Conservation (phyloP, 2,329 filamentous ascomycete genomes). For the Penicillium sp. region DNA sequence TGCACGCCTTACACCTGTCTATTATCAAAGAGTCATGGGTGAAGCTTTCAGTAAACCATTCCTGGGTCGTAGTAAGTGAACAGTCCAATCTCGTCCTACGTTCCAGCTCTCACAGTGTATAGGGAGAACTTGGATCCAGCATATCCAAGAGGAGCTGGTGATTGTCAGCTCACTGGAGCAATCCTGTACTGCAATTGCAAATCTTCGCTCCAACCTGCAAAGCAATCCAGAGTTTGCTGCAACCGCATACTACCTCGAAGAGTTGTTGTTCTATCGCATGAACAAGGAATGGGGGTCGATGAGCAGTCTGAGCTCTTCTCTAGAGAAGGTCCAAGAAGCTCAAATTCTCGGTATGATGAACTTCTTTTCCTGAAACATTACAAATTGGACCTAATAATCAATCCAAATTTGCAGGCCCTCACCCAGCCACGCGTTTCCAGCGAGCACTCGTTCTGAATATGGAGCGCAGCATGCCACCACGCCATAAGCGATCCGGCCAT, state of each 20-base stretch:
- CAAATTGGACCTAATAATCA: background rate
- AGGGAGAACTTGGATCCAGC: constrained; percentile 8
- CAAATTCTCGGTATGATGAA: constrained; percentile 5
- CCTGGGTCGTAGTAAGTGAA: constrained; percentile 6
- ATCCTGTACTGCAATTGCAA: constrained; percentile 2
- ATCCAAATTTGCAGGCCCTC: background rate
- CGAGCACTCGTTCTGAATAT: background rate
- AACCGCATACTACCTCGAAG: constrained; percentile 2
- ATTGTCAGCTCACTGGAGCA: constrained; percentile 8
- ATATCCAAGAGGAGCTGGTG: constrained; percentile 2
- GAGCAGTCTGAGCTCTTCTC: background rate
- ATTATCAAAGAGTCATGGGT: background rate
- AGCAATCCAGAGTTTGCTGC: background rate
- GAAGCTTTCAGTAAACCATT: background rate
- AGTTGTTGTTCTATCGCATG: constrained; percentile 5
- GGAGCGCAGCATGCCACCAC: background rate
- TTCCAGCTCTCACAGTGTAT: background rate
- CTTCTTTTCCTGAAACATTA: background rate
- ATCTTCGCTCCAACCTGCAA: background rate
- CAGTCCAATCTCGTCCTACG: background rate
- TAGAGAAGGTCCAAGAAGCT: constrained; percentile 12
- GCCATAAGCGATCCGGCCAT: background rate
- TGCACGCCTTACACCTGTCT: constrained; percentile 1
- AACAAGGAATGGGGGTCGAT: constrained; percentile 1
- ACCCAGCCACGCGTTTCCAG: background rate